Conservation (phyloP, 371 early-diverging fungal genomes). For the Haplosporangium sp. region DNA sequence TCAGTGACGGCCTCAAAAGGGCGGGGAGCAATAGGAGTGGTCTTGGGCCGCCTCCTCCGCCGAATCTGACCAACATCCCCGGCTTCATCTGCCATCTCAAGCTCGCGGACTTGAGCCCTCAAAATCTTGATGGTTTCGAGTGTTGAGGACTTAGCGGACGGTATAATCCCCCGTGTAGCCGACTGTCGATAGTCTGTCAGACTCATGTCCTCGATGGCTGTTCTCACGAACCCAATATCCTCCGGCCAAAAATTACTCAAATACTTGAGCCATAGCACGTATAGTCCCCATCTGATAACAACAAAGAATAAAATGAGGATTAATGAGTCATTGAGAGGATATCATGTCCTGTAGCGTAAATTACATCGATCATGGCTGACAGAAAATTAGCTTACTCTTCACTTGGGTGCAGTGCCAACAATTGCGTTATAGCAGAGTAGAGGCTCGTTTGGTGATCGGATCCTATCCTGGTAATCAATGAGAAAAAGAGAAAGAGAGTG, state of each 20-base stretch:
- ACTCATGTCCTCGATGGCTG: slow-evolving; percentile 39
- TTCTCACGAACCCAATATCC: slow-evolving; percentile 47
- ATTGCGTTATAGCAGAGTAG: slow-evolving; percentile 50
- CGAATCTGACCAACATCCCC: slow-evolving; percentile 44
- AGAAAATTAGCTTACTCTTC: slow-evolving; percentile 41
- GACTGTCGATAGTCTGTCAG: slow-evolving; percentile 28
- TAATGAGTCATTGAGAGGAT: neutral
- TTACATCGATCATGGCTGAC: too few species aligned
- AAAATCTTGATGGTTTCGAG: slow-evolving; percentile 41
- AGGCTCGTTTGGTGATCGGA: slow-evolving; percentile 44
- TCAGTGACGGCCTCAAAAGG: neutral
- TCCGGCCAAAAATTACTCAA: slow-evolving; percentile 54
- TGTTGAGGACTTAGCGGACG: slow-evolving; percentile 6
- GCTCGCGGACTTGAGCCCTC: slow-evolving; percentile 26
- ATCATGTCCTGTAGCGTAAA: too few species aligned
- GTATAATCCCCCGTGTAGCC: neutral
- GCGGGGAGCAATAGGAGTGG: neutral
- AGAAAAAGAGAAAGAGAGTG: neutral
- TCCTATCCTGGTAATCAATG: slow-evolving; percentile 25
- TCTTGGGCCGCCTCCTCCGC: slow-evolving; percentile 37
- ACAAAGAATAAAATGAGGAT: neutral
- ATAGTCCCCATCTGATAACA: slow-evolving; percentile 36
- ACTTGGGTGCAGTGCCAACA: slow-evolving; percentile 39
- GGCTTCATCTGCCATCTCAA: slow-evolving; percentile 38
- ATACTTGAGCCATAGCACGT: slow-evolving; percentile 48